Evolutionary conservation across 352 stramenopile genomes (phyloP), one percentile per base, ranked within the genome.

Genomic region (Pythium plurisporium): DNA sequence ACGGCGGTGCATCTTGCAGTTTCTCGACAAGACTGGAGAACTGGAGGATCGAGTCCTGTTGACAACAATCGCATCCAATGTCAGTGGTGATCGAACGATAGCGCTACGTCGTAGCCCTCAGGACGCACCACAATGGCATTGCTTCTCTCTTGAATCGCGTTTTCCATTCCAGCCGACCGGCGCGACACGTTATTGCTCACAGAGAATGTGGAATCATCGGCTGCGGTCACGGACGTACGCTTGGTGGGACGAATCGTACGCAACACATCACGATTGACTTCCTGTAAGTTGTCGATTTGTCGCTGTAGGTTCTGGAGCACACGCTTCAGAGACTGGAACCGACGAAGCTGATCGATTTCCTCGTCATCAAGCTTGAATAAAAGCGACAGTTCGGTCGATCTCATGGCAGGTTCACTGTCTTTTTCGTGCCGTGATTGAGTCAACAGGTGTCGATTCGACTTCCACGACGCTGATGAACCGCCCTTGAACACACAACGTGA

Each of bases 21-120:
- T 64, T 77, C 26, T 83, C 74, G 0, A 88, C 55, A 17, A 88
- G 64, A 14, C 73, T 55, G 1, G 78, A 88, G 36, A 85, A 86
- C 45, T 83, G 72, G 52, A 88, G 42, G 25, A 88, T 42, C 6
- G 72, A 79, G 42, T 86, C 76, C 78, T 88, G 29, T 14, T 48
- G 33, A 19, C 27, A 27, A 30, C 17, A 29, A 43, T 36, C 26
- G 52, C n/a, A 37, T 7, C 6, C 48, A 45, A 55, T 30, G 5
- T 48, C 23, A 48, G 2, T 17, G 12, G 1, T 36, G 0, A 26
- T 36, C 26, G 7, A 33, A 2, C 40, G 5, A 27, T 25, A 0
- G 9, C 15, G 15, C 22, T 29, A 0, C 40, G 15, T 3, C 4
- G n/a, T 14, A 31, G 17, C n/a, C 49, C 19, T 27, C 40, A 33